phyloP scores from a whole-genome alignment of 2,329 filamentous ascomycete genomes.

The Chalara sp. region DNA sequence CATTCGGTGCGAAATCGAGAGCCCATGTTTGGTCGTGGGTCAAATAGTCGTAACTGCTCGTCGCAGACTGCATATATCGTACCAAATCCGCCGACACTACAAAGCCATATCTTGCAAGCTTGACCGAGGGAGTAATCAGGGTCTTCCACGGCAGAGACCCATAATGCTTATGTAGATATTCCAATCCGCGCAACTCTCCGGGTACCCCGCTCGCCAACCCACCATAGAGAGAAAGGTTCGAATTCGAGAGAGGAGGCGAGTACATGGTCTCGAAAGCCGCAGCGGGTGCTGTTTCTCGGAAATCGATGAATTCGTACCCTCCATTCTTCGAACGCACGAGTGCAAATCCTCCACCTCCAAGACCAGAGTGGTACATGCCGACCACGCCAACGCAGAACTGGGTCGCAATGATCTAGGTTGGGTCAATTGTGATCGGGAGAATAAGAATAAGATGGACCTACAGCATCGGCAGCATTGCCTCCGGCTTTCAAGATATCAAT shows the following conservation, averaged over 20 bases:
- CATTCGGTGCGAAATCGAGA: slow-evolving; percentile 81
- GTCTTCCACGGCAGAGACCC: slow-evolving; percentile 46
- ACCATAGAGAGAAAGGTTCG: slow-evolving; percentile 44
- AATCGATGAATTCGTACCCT: slow-evolving; percentile 62
- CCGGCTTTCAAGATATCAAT: slow-evolving; percentile 53
- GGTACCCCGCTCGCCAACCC: slow-evolving; percentile 51
- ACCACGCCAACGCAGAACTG: slow-evolving; percentile 47
- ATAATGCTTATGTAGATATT: slow-evolving; percentile 37
- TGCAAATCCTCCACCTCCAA: slow-evolving; percentile 64
- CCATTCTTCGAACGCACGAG: slow-evolving; percentile 52
- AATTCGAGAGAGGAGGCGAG: slow-evolving; percentile 40
- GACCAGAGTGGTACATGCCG: slow-evolving; percentile 50
- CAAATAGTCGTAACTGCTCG: slow-evolving; percentile 55
- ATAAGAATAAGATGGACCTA: slow-evolving; percentile 6
- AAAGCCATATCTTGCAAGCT: slow-evolving; percentile 54
- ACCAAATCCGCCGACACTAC: slow-evolving; percentile 54
- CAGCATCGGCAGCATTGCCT: slow-evolving; percentile 50
- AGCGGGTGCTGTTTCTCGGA: slow-evolving; percentile 61
- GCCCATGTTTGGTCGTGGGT: slow-evolving; percentile 73
- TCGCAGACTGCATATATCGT: slow-evolving; percentile 46
- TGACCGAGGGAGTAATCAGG: slow-evolving; percentile 52
- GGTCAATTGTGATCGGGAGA: neutral
- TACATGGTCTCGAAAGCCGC: slow-evolving; percentile 58
- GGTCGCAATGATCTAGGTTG: slow-evolving; percentile 36
- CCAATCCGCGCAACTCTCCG: slow-evolving; percentile 37